Evolutionary conservation across 2,329 filamentous ascomycete genomes (phyloP), one percentile per base, ranked within the genome.

Genomic region (Aureobasidium sp.): DNA sequence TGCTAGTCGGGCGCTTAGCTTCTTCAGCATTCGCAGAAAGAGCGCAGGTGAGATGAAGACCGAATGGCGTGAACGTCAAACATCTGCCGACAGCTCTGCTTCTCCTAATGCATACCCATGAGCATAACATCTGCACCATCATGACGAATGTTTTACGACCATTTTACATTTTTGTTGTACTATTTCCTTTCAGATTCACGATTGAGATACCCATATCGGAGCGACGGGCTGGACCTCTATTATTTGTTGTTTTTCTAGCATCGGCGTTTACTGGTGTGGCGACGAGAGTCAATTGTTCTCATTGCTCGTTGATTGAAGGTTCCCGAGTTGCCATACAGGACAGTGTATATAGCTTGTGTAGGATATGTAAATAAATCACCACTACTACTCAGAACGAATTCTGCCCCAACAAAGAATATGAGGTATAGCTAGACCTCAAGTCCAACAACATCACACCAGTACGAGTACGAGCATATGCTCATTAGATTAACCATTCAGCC

Each of bases 1-100:
- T 8, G 67, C 68, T 10, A 70, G 66, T 45, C 62, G 69, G 36
- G 71, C 70, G 11, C 60, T 72, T 60, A 71, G 69, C 58, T 69
- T 73, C 45, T 65, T 72, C 37, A 67, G 64, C 55, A 61, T 70
- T 11, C 65, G 65, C 6, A 70, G 67, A 62, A 69, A 66, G 58
- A 65, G 61, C 15, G 39, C 45, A 25, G 59, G 47, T 21, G 53
- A 62, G 32, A 62, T 63, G 47, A 55, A 50, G 34, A 60, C 61
- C 21, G 61, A 62, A 34, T 63, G 61, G 55, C 41, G 61, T 6
- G 63, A 64, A 45, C 50, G 63, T 41, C 57, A 59, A 42, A 15
- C 36, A 11, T 59, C 57, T 16, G 57, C 34, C 15, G 57, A 59
- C 29, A 50, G 57, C 27, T 41, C 55, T 37, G 36, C 34, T 30